Evolutionary conservation across 2,329 filamentous ascomycete genomes (phyloP).

Genomic region (Aspergillus fructus): DNA sequence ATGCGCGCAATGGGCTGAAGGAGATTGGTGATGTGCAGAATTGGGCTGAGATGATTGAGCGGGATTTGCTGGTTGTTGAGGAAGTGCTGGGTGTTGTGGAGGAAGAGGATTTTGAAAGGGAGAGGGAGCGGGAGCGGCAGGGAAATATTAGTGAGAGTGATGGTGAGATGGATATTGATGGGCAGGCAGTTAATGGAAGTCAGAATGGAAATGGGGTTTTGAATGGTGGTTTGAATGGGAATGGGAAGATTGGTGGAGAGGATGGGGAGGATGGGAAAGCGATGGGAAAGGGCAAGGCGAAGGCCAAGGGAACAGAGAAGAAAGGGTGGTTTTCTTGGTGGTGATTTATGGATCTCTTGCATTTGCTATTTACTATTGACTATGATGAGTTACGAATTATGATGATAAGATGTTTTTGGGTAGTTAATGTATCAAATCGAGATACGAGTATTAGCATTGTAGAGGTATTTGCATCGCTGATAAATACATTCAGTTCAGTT

Average conservation of each 20-base stretch:
- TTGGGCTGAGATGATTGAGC: conserved; percentile 62
- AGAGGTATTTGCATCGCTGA: conserved; percentile 9
- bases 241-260: conserved; percentile 8
- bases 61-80: conserved; percentile 46
- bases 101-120: conserved; percentile 23
- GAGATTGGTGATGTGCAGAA: conserved; percentile 66
- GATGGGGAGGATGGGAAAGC: conserved; percentile 11
- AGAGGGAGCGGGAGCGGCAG: conserved; percentile 23
- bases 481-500: conserved; percentile 1
- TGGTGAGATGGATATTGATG: conserved; percentile 1
- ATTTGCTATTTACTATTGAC: not conserved
- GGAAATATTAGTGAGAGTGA: not conserved
- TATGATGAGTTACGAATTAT: not conserved
- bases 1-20: conserved; percentile 57
- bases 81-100: conserved; percentile 39
- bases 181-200: not conserved
- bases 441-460: not conserved
- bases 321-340: conserved; percentile 10
- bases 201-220: not conserved
- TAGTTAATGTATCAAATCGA: not conserved
- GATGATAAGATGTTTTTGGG: not conserved
- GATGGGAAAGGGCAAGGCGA: not conserved
- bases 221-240: not conserved
- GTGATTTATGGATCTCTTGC: not conserved
- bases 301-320: not conserved